phyloP scores from a whole-genome alignment of 2,329 filamentous ascomycete genomes.

The Fusarium sp. region DNA sequence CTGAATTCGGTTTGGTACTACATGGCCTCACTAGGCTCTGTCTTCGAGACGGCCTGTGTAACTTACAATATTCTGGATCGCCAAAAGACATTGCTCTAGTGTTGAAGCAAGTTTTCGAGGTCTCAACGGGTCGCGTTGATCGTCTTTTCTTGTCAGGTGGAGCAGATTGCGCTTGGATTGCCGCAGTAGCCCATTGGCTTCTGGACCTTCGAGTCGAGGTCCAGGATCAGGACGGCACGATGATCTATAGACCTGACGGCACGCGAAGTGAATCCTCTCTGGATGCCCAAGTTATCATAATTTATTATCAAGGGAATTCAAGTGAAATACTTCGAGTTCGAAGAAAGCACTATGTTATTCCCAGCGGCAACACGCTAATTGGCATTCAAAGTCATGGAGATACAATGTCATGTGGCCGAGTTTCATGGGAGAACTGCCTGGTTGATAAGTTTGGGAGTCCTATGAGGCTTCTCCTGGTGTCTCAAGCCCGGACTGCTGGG shows the following conservation, averaged over 20 bases:
- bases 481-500: accelerated
- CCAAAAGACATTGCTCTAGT: accelerated
- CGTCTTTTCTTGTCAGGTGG: accelerated
- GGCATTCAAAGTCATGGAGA: accelerated
- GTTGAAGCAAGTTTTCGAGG: accelerated
- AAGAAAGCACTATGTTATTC: accelerated
- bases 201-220: not conserved
- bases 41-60: accelerated
- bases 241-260: not conserved
- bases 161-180: not conserved
- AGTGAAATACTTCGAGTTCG: accelerated
- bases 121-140: accelerated
- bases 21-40: accelerated
- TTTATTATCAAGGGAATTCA: accelerated
- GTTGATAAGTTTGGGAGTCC: not conserved
- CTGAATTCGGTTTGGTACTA: accelerated
- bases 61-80: accelerated
- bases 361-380: accelerated
- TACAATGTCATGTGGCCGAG: accelerated
- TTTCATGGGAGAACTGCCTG: not conserved
- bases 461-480: accelerated
- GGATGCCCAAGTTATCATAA: accelerated
- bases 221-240: accelerated
- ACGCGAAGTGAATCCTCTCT: accelerated
- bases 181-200: not conserved